Conservation (phyloP, 495 filamentous ascomycete genomes). For the Oidiodendron maius region DNA sequence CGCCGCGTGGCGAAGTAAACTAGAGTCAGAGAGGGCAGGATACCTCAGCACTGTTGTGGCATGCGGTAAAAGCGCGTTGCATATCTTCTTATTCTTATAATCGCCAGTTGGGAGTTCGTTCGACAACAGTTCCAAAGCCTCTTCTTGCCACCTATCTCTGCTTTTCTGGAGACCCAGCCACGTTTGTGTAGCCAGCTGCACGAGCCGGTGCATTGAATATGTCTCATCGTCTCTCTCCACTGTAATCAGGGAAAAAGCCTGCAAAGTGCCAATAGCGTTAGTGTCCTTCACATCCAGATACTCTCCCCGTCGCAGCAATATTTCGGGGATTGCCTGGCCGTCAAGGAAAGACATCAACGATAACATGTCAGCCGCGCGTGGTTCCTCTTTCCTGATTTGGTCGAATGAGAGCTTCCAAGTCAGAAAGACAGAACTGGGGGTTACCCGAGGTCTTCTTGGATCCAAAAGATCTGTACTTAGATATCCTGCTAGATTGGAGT, state of each 20-base stretch:
- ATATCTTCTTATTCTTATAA: conserved; percentile 25
- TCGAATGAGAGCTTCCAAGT: conserved; percentile 45
- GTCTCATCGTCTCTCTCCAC: conserved; percentile 4
- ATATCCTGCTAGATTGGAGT: conserved; percentile 35
- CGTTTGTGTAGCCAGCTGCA: conserved; percentile 17
- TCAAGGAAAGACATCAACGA: conserved; percentile 37
- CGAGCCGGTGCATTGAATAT: conserved; percentile 22
- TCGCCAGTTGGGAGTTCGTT: conserved; percentile 19
- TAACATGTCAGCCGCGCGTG: conserved; percentile 33
- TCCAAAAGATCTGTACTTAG: conserved; percentile 29
- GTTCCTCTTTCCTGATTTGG: conserved; percentile 28
- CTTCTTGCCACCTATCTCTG: conserved; percentile 7
- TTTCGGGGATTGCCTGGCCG: conserved; percentile 33
- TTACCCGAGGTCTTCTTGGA: conserved; percentile 28
- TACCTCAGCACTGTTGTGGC: conserved; percentile 16
- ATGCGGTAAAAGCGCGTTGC: conserved; percentile 24
- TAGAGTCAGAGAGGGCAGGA: too few relatives aligned
- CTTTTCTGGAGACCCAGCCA: conserved; percentile 16
- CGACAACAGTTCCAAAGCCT: conserved; percentile 4
- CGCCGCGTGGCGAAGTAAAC: conserved; percentile 28
- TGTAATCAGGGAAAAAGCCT: conserved; percentile 19
- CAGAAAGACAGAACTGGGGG: conserved; percentile 31
- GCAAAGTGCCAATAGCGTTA: conserved; percentile 3
- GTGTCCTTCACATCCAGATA: too few relatives aligned
- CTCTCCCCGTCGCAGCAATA: too few relatives aligned